These are phyloP conservation scores for Fusarium haematococcum DNA, from an alignment of 2,329 filamentous ascomycete genomes.

Conservation along the genomic window DNA sequence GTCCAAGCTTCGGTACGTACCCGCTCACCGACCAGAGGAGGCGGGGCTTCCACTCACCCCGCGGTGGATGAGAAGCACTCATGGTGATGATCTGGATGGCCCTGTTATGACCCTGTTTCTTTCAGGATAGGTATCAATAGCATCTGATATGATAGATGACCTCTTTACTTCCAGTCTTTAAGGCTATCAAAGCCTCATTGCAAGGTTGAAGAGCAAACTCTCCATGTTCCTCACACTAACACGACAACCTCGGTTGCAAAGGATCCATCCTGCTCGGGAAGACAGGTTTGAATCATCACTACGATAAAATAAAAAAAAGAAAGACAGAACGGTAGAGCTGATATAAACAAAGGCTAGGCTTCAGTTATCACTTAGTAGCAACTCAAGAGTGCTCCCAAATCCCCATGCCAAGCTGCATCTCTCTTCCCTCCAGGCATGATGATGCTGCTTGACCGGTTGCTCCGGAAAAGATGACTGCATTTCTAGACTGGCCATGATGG, in stretches of 20 bases:
- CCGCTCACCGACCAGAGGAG: neutral
- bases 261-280: neutral
- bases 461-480: neutral
- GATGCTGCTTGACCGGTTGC: neutral
- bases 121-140: neutral
- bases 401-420: neutral
- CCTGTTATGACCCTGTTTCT: neutral
- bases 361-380: neutral
- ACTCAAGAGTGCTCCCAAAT: neutral
- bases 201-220: neutral
- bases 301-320: neutral
- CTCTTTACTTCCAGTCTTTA: neutral
- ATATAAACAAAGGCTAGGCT: neutral
- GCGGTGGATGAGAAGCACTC: neutral
- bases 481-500: neutral
- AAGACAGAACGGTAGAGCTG: neutral
- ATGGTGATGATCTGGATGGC: neutral
- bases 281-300: neutral
- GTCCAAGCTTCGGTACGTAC: conserved; percentile 16
- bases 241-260: neutral
- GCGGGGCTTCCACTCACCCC: neutral
- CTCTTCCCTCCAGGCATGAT: neutral
- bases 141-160: neutral
- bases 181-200: neutral
- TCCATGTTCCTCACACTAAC: neutral